Base-by-base conservation (phyloP, 306 rosid genomes). In the Quercus berberidifolia region DNA sequence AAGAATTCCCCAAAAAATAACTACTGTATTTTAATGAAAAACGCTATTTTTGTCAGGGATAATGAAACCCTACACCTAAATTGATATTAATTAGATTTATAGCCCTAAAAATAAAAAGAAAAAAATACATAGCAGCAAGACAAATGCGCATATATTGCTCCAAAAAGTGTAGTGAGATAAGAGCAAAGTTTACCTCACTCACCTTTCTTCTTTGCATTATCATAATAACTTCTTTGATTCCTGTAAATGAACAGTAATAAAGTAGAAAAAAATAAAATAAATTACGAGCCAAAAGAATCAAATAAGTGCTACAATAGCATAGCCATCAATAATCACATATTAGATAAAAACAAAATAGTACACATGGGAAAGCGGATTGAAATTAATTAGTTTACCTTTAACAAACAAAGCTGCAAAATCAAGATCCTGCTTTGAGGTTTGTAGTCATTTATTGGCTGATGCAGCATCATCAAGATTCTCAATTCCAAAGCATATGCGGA, bases 381-480 rank as follows among this genome's bases (percentile, higher is more conserved):
- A 33, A 59, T 59, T 59, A 26, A 59, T 20, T 31, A 31, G 51
- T 31, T 67, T 14, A 64, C 51, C 72, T 33, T 65, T 65, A 41
- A 19, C n/a, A 17, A 13, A 14, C 8, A 26, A 15, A 41, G 4
- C 57, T 49, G 60, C 33, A 49, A 38, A 68, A 35, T 68, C 72
- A 19, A 35, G 76, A 68, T 55, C 79, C 76, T 26, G 30, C 52
- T 3, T 33, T 35, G 23, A 19, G 52, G 52, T 68, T 68, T 68
- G 7, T 35, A 92, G 90, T 79, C 93, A 82, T 90, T 67, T 79
- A 89, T 91, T 69, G 52, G 98, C 97, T 85, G 96, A 92, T 94
- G 98, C 98, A 94, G 98, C 98, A 94, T 94, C 98, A 94, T 94
- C 98, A 94, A 92, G 98, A 94, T 94, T 94, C 98, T 87, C 98